Base-by-base conservation (phyloP, 23 red algal genomes). In the Gracilariopsis chorda region DNA sequence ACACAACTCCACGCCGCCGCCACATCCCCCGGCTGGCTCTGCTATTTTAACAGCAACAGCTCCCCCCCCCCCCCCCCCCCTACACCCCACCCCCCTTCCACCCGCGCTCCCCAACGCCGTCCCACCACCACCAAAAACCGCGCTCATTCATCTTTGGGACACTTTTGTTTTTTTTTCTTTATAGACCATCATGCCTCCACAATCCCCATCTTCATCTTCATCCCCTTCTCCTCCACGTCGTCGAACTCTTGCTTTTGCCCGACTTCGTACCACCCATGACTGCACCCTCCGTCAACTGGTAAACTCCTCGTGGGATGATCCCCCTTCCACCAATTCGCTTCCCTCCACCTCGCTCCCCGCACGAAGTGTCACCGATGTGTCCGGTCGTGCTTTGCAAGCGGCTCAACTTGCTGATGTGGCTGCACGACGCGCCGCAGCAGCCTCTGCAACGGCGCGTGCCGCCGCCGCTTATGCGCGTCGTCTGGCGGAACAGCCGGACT, bases 201-300 rank as follows among this genome's bases (percentile, higher is more conserved):
- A 36, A 7, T 20, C 36, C 61, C 16, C 61, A 68, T 25, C 12
- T 41, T 0, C 0, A n/a, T 41, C 44, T 30, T 20, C 58, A 10
- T 19, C 58, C 58, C 58, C 58, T 10, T n/a, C n/a, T n/a, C 7
- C 40, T 23, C 70, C 32, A 32, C 70, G 70, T 21, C 48, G 10
- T 10, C 76, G 37, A 20, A 21, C 76, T 17, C 49, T 53, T n/a
- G 28, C 77, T 24, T 82, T 82, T 48, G 14, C 77, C 24, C 77
- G 77, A 10, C 48, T 52, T 2, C 77, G 77, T 29, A 82, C 77
- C 13, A 48, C 52, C 24, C 77, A 82, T 27, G 77, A 82, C 55
- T 12, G 47, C 77, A 57, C 77, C 14, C 55, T 82, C 4, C 77
- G 77, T 32, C 32, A 32, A 12, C 30, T 82, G 2, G 77, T 82